phyloP scores from a whole-genome alignment of 169 alveolate species.

The Eimeria acervulina region DNA sequence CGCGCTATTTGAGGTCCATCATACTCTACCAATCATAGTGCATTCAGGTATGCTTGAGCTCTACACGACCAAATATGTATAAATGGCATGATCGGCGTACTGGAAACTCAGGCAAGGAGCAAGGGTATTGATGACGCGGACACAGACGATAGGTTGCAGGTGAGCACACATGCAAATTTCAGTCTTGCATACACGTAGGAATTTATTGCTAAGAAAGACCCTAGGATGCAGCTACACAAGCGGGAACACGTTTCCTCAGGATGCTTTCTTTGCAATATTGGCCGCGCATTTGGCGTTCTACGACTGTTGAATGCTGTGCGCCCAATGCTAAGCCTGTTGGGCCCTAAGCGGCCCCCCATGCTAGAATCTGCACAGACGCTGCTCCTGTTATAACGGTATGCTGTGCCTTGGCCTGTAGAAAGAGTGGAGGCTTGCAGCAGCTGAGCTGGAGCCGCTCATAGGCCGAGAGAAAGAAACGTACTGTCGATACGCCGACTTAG shows the following conservation, averaged over 20 bases:
- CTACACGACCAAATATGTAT: background rate
- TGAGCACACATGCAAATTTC: background rate
- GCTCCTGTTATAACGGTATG: background rate
- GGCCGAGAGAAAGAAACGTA: constrained; percentile 16
- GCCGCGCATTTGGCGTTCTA: too few relatives aligned
- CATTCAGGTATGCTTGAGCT: background rate
- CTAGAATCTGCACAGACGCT: background rate
- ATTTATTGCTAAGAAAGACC: background rate
- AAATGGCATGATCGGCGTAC: background rate
- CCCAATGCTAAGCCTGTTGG: background rate
- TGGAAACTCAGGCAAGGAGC: constrained; percentile 38
- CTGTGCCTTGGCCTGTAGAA: constrained; percentile 19
- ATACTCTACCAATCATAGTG: background rate
- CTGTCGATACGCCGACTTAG: constrained; percentile 25
- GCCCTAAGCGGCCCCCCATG: background rate
- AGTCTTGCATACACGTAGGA: background rate
- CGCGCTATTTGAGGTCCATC: background rate
- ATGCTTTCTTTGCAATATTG: too few relatives aligned
- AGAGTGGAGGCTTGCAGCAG: constrained; percentile 58
- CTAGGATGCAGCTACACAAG: too few relatives aligned
- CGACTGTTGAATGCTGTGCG: background rate
- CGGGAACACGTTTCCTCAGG: too few relatives aligned
- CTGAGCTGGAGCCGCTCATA: constrained; percentile 47
- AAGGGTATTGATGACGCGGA: constrained; percentile 33
- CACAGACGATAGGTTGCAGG: constrained; percentile 31